A percentile compares a stretch with the other conserved stretches of the same genome.
Conservation (phyloP, 2,329 filamentous ascomycete genomes). For the Trichoderma harzianum region DNA sequence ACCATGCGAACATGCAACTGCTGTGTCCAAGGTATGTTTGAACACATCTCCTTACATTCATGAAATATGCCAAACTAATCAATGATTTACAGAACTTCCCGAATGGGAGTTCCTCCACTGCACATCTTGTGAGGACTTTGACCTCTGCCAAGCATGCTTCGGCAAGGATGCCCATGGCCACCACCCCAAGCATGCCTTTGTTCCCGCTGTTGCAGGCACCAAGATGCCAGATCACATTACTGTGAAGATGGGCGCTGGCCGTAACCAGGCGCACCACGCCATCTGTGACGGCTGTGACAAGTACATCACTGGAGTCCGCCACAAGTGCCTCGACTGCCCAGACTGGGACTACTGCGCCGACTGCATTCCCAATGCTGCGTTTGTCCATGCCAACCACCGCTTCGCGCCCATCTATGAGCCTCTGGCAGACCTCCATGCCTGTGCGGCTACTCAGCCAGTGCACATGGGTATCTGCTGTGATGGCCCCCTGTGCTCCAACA, state of each 20-base stretch:
- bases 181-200: constrained; percentile 81
- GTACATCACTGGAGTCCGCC: constrained; percentile 80
- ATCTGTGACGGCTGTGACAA: constrained; percentile 92
- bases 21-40: constrained; percentile 46
- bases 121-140: constrained; percentile 79
- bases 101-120: constrained; percentile 85
- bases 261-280: constrained; percentile 78
- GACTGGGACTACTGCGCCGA: constrained; percentile 93
- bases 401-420: constrained; percentile 86
- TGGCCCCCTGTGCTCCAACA: constrained; percentile 75
- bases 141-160: constrained; percentile 85
- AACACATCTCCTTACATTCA: neutral
- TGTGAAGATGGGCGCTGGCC: constrained; percentile 71
- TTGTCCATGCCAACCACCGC: constrained; percentile 77
- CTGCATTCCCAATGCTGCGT: constrained; percentile 65
- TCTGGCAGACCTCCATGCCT: constrained; percentile 36
- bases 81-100: constrained; percentile 54
- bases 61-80: constrained; percentile 31
- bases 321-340: constrained; percentile 96
- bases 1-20: constrained; percentile 66
- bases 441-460: constrained; percentile 36
- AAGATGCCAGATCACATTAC: constrained; percentile 59
- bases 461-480: constrained; percentile 93
- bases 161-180: constrained; percentile 76
- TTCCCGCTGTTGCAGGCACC: constrained; percentile 61